These are phyloP conservation scores for Huntiella moniliformis DNA, from an alignment of 2,329 filamentous ascomycete species.

Conservation along the genomic window DNA sequence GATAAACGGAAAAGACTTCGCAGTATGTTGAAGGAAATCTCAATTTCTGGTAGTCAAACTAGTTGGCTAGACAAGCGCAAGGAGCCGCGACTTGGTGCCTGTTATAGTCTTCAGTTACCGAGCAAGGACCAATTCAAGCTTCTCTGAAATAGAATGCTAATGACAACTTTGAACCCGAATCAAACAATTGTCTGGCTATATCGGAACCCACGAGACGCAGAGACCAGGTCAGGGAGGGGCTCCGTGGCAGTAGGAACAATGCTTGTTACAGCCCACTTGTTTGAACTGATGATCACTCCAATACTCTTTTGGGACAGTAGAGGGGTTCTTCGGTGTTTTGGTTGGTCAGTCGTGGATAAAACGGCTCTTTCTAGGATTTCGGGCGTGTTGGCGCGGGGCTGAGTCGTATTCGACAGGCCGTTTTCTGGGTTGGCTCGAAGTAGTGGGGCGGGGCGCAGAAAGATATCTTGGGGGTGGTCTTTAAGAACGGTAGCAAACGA, in stretches of 20 bases:
- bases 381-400: slow-evolving; percentile 11
- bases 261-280: slow-evolving; percentile 4
- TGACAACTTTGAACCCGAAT: too few species aligned
- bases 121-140: neutral
- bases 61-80: too few species aligned
- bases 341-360: neutral
- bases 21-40: too few species aligned
- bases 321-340: neutral
- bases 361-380: neutral
- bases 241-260: slow-evolving; percentile 6
- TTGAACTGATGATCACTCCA: neutral
- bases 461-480: neutral
- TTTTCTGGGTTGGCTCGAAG: slow-evolving; percentile 7
- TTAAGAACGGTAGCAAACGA: too few species aligned
- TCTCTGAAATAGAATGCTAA: neutral
- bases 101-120: neutral
- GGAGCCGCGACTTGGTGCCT: too few species aligned
- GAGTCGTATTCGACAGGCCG: slow-evolving; percentile 11
- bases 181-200: slow-evolving; percentile 1
- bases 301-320: neutral
- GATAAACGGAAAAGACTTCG: too few species aligned
- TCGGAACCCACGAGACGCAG: neutral
- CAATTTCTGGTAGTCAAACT: too few species aligned
- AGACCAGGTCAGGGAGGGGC: neutral
- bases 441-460: neutral